phyloP scores from a whole-genome alignment of 1,284 basidiomycete species.

The Moniliophthora roreri region DNA sequence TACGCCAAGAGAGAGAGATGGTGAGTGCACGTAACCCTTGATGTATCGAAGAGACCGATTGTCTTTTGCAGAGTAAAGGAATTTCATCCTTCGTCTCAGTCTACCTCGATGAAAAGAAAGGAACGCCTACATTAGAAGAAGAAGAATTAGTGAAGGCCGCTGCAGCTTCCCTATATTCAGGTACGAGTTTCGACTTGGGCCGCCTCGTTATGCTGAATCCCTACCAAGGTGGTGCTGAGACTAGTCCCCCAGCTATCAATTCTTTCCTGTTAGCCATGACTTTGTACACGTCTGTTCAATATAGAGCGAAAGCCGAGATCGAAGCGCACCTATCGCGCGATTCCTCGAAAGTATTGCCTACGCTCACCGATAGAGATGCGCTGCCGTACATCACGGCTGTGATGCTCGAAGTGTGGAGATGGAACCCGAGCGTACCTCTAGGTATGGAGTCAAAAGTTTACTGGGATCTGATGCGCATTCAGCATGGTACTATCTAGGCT shows the following conservation, averaged over 20 bases:
- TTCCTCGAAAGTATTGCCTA: conserved; percentile 12
- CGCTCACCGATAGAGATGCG: conserved; percentile 13
- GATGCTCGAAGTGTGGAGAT: conserved; percentile 7
- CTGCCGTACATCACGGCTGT: conserved; percentile 16
- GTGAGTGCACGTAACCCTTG: too few relatives aligned
- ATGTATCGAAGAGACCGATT: too few relatives aligned
- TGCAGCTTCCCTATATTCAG: conserved; percentile 15
- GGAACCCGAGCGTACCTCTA: conserved; percentile 9
- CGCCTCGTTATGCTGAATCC: too few relatives aligned
- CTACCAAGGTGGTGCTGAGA: too few relatives aligned
- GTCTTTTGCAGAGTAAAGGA: too few relatives aligned
- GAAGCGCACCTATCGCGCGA: conserved; percentile 20
- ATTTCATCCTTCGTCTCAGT: conserved; percentile 27
- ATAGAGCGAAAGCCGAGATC: conserved; percentile 9
- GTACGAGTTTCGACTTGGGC: neutral
- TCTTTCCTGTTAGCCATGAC: conserved; percentile 7
- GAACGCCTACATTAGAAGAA: conserved; percentile 13
- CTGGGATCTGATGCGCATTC: too few relatives aligned
- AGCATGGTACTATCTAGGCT: conserved; percentile 19
- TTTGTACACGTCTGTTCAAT: conserved; percentile 7
- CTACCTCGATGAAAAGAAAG: conserved; percentile 26
- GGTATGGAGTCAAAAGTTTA: neutral
- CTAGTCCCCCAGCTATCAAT: neutral
- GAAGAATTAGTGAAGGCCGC: conserved; percentile 17
- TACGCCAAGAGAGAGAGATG: conserved; percentile 30